Percentiles rank a stretch among this genome's conserved stretches.
Evolutionary conservation across 2,329 filamentous ascomycete species (phyloP).

Genomic region (Dothistroma pini): DNA sequence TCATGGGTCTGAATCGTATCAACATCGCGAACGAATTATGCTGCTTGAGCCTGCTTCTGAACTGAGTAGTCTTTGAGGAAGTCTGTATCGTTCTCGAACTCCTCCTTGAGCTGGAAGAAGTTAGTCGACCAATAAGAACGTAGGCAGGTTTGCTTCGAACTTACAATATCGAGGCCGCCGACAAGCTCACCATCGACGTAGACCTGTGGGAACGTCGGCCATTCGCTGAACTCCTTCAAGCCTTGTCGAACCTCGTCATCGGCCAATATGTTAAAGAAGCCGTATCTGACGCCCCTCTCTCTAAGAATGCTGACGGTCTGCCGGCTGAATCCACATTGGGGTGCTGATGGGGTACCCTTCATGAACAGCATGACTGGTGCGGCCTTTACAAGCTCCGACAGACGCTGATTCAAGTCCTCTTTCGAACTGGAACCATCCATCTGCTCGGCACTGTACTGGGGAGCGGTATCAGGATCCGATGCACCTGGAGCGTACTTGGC

Average conservation of each 20-base stretch:
- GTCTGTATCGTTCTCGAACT: slow-evolving; percentile 75
- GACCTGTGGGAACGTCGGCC: slow-evolving; percentile 95
- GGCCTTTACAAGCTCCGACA: slow-evolving; percentile 84
- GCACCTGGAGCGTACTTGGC: slow-evolving; percentile 45
- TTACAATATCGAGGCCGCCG: slow-evolving; percentile 91
- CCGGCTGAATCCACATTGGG: slow-evolving; percentile 89
- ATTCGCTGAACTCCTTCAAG: slow-evolving; percentile 95
- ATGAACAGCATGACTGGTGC: slow-evolving; percentile 98
- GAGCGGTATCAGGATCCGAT: slow-evolving; percentile 45
- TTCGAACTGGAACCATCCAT: slow-evolving; percentile 53
- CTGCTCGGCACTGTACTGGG: slow-evolving; percentile 43
- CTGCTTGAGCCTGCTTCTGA: background rate
- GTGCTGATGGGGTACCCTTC: slow-evolving; percentile 87
- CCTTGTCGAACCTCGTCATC: slow-evolving; percentile 97
- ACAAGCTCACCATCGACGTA: slow-evolving; percentile 90
- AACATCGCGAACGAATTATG: background rate
- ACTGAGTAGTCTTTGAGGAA: slow-evolving; percentile 69
- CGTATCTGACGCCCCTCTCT: slow-evolving; percentile 89
- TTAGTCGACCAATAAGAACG: slow-evolving; percentile 25
- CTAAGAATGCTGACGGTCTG: slow-evolving; percentile 83
- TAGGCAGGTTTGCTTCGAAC: slow-evolving; percentile 38
- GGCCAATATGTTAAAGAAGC: slow-evolving; percentile 98
- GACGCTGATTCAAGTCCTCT: slow-evolving; percentile 77
- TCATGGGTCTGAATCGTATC: slow-evolving; percentile 1
- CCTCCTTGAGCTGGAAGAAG: slow-evolving; percentile 79